Base-by-base conservation (phyloP, 805 yeast genomes). In the Sungouiozyma ichnusensis region DNA sequence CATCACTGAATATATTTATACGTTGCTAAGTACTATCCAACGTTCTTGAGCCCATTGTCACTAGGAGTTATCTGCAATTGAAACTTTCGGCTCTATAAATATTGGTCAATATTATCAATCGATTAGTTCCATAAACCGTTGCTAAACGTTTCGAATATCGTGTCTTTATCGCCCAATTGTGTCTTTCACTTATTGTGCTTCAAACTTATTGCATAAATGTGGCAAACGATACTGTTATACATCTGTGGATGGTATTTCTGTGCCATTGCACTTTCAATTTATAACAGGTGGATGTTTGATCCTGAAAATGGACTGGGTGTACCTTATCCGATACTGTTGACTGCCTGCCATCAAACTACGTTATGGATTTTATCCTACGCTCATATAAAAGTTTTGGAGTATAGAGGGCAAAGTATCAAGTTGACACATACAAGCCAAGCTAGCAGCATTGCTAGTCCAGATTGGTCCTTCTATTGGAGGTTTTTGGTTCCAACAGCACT, bases 201-300 rank as follows among this genome's bases (percentile, higher is more conserved):
- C n/a, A n/a, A n/a, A n/a, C n/a, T n/a, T n/a, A n/a, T n/a, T n/a
- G n/a, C n/a, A n/a, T n/a, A n/a, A 14, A 40, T 40, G 38, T 41
- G 42, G 43, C 24, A 33, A 27, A 24, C 9, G 7, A 29, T 40
- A 8, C 20, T 39, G 13, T 13, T 47, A 11, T 51, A 41, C 33
- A 49, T 48, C 14, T 18, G 58, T 6, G 83, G 84, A 4, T 84
- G 92, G 94, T 84, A 81, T 51, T 44, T 71, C 15, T 80, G 81
- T 45, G 79, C 88, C 5, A 66, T 83, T 43, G 64, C 83, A 15
- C 75, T 84, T 16, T 79, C 88, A 7, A 62, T 85, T 24, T 92
- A 90, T 66, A 92, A 92, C 68, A 88, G 88, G 65, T 87, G 97
- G 97, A 90, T 90, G 97, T 92, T 90, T 66, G 88, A 90, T 33